Evolutionary conservation across 305 asterid species (phyloP).

Genomic region (Fraxinus velutina): DNA sequence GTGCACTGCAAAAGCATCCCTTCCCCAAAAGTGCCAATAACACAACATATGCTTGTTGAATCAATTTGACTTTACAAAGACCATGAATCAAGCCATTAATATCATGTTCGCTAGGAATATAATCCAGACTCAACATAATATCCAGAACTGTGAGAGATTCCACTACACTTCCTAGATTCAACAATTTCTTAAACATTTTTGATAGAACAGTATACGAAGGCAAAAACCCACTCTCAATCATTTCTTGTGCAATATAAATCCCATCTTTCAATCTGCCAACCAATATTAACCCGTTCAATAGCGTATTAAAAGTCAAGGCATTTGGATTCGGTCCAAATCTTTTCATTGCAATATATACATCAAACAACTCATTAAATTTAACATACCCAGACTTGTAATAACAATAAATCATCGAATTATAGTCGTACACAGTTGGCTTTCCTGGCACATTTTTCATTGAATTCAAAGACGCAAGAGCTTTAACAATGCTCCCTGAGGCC

Average conservation of each 20-base stretch:
- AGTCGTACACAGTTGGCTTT: slow-evolving; percentile 49
- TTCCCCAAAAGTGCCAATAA: slow-evolving; percentile 28
- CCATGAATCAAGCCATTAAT: slow-evolving; percentile 36
- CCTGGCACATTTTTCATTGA: slow-evolving; percentile 40
- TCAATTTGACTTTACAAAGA: slow-evolving; percentile 44
- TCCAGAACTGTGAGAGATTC: slow-evolving; percentile 37
- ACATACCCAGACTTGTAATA: slow-evolving; percentile 44
- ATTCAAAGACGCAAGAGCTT: slow-evolving; percentile 41
- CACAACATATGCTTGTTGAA: slow-evolving; percentile 35
- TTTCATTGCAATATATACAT: slow-evolving; percentile 44
- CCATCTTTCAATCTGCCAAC: slow-evolving; percentile 41
- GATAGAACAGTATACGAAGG: slow-evolving; percentile 42
- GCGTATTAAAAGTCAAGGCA: slow-evolving; percentile 38
- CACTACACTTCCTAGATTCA: slow-evolving; percentile 30
- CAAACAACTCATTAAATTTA: slow-evolving; percentile 32
- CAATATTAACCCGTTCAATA: slow-evolving; percentile 42
- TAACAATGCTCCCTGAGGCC: slow-evolving; percentile 35
- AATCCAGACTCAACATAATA: slow-evolving; percentile 36
- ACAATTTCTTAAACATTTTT: slow-evolving; percentile 40
- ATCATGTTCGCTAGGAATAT: slow-evolving; percentile 29
- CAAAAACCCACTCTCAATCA: slow-evolving; percentile 40
- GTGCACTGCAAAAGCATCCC: slow-evolving; percentile 27
- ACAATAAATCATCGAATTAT: slow-evolving; percentile 45
- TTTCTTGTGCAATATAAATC: slow-evolving; percentile 41
- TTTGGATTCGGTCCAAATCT: slow-evolving; percentile 51